Base-by-base conservation (phyloP, 257 asterid species). In the Knoxia roxburghii region DNA sequence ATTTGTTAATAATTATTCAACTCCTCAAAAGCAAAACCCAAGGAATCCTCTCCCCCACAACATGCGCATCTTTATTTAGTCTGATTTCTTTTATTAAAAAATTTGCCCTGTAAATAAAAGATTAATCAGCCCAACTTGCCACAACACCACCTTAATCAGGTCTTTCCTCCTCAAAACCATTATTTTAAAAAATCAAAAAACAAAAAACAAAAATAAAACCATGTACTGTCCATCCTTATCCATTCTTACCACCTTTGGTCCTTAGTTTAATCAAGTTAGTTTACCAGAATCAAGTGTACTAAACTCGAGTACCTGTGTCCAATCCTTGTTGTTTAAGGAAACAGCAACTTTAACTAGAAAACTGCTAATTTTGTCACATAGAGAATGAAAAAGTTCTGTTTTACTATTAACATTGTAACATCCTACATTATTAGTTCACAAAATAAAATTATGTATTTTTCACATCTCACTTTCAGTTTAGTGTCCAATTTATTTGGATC, bases 31-130 rank as follows among this genome's bases (percentile, higher is more conserved):
- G 79, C 77, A 52, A 54, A 37, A 37, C 41, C 23, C 54, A 67
- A 26, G 62, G 84, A 76, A 82, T 82, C 81, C 26, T 78, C 49
- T 45, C 48, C 49, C 51, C 52, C 60, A 72, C 30, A 61, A 69
- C 84, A 65, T 76, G 87, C 80, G 77, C 81, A 73, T 68, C 69
- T 62, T 52, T 37, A 37, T n/a, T n/a, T 71, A 35, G 7, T 61
- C 45, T 23, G 21, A 37, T 67, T 72, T 30, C 46, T 41, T 54
- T 43, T 50, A 32, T 57, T 56, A 67, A 51, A 13, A 29, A 57
- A n/a, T n/a, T n/a, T n/a, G n/a, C n/a, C n/a, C n/a, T n/a, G n/a
- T 58, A 58, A 65, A 64, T 46, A 35, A 43, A 40, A 14, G 61
- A 61, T 23, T 18, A 48, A 7, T 35, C 48, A 46, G 77, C 33